A percentile compares a stretch with the other conserved stretches of the same genome.
phyloP scores from a whole-genome alignment of 2,329 filamentous ascomycete species.

The Trichoderma simmonsii region DNA sequence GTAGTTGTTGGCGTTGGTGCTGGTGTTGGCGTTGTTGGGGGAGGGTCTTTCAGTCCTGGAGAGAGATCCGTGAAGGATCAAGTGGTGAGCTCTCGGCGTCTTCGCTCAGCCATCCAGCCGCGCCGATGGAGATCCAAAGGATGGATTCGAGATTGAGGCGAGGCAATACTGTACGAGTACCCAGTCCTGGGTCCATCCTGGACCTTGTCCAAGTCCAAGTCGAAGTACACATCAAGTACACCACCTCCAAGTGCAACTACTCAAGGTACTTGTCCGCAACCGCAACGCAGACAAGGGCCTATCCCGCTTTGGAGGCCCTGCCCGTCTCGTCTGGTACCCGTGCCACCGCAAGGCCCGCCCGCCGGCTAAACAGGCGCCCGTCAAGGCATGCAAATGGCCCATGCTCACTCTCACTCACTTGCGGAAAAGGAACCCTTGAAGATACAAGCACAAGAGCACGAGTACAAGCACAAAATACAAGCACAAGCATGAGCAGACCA shows the following conservation, averaged over 20 bases:
- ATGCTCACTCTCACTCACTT: not conserved
- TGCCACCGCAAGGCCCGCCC: conserved; percentile 14
- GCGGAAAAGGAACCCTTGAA: not conserved
- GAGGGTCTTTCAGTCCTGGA: not conserved
- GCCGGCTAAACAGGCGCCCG: conserved; percentile 20
- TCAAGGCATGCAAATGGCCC: conserved; percentile 2
- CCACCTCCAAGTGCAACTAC: not conserved
- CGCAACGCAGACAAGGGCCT: not conserved
- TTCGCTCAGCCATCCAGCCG: too few species aligned
- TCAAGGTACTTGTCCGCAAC: not conserved
- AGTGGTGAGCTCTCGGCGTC: too few species aligned
- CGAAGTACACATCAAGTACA: not conserved
- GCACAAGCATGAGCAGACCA: not conserved
- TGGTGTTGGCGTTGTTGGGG: not conserved
- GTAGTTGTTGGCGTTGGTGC: not conserved
- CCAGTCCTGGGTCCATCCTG: not conserved
- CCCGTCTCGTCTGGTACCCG: conserved; percentile 4
- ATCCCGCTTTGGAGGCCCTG: conserved; percentile 1
- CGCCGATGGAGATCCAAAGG: not conserved
- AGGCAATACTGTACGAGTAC: not conserved
- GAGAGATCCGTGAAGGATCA: not conserved
- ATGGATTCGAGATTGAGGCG: not conserved
- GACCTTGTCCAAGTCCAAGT: not conserved
- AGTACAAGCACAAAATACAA: not conserved
- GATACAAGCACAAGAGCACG: not conserved